Evolutionary conservation across 2,329 filamentous ascomycete species (phyloP), one percentile per base, ranked within the genome.

Genomic region (Verticillium nubilum): DNA sequence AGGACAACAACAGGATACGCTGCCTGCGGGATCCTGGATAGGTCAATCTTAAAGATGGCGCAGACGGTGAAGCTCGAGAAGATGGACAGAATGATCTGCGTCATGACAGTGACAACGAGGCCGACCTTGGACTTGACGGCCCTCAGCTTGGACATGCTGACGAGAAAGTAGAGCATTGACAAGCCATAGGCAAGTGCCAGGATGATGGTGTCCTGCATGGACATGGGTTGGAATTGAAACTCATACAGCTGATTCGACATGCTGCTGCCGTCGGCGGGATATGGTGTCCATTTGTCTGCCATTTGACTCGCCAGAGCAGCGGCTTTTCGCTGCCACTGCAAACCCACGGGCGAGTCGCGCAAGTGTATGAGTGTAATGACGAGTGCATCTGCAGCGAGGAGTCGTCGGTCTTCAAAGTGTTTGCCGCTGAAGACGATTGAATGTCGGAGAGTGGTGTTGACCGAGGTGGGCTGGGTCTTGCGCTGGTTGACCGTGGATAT

Each of bases 371-470:
- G 74, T 6, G 90, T 92, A 61, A 94, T 86, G 58, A 94, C 90
- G 5, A 94, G 78, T 2, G 90, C 88, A 74, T 94, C 90, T 1
- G 88, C 90, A 4, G 89, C 89, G 26, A 87, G 77, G 2, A 94
- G 78, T 57, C 78, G 82, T 12, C 85, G 82, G 59, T 89, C 84
- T 59, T 87, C 82, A 64, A 92, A 93, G 4, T 82, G 80, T 69
- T 93, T 92, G n/a, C 90, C 90, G 60, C 89, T 91, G 65, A 94
- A 92, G 19, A 93, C 89, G 57, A 90, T 91, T 2, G 89, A 90
- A 67, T 91, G 90, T 10, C 89, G 83, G 28, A 94, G 75, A 0
- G 89, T 91, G 52, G 92, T 78, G 68, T 92, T 91, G 66, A 90
- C 84, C 1, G 84, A 84, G 0, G 89, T 90, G 1, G 83, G 81